These are phyloP conservation scores for Saturnispora sekii DNA, from an alignment of 805 yeast genomes.

Conservation along the genomic window DNA sequence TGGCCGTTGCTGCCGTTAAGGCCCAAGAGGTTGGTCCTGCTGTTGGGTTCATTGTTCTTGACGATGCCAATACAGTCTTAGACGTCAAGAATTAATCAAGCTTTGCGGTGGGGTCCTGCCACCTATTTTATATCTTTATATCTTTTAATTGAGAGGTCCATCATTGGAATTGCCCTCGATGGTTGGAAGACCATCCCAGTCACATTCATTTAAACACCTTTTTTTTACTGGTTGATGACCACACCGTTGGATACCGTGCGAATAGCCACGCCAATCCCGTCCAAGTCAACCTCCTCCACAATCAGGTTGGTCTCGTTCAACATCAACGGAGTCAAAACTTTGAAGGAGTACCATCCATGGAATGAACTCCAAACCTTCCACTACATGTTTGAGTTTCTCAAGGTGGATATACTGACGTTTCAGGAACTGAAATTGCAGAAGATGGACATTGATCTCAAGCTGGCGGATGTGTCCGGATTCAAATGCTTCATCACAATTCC, in stretches of 20 bases:
- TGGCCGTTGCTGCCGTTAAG: constrained; percentile 9
- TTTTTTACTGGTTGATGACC: neutral
- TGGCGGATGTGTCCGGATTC: constrained; percentile 42
- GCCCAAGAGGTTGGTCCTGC: constrained; percentile 8
- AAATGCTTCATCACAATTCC: constrained; percentile 66
- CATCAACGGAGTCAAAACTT: constrained; percentile 74
- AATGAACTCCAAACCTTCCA: constrained; percentile 34
- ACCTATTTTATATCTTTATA: too few relatives aligned
- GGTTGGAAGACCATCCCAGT: neutral
- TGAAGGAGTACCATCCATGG: constrained; percentile 84
- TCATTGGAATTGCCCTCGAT: too few relatives aligned
- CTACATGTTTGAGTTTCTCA: constrained; percentile 41
- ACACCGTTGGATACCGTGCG: neutral
- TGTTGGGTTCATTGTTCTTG: constrained; percentile 14
- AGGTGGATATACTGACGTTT: constrained; percentile 71
- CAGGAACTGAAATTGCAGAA: constrained; percentile 75
- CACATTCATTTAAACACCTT: neutral
- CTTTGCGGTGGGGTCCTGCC: too few relatives aligned
- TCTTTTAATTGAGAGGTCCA: too few relatives aligned
- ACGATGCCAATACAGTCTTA: constrained; percentile 14
- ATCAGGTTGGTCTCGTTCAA: constrained; percentile 47
- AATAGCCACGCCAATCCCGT: constrained; percentile 2
- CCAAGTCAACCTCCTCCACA: neutral
- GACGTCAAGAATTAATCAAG: too few relatives aligned
- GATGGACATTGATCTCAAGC: constrained; percentile 30